Conservation (phyloP, 176 grass and related monocot species). For the Raddia distichophylla region DNA sequence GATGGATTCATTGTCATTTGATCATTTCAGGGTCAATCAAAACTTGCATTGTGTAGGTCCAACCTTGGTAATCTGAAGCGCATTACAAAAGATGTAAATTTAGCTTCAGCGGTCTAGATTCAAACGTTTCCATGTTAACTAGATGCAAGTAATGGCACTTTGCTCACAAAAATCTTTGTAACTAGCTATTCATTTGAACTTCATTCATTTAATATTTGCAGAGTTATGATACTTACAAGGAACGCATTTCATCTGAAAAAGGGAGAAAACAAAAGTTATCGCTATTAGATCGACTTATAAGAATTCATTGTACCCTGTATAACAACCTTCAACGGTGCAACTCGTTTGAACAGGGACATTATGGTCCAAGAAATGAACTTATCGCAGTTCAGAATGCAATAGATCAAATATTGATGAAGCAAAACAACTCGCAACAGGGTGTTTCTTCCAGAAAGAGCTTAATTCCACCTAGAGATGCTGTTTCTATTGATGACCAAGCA, state of each 20-base stretch:
- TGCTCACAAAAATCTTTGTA: not conserved
- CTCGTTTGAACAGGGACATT: not conserved
- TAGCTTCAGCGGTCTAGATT: not conserved
- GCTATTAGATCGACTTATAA: not conserved
- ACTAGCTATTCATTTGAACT: slow-evolving; percentile 21
- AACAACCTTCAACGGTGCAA: not conserved
- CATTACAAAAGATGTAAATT: not conserved
- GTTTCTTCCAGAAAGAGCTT: slow-evolving; percentile 19
- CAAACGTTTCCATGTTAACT: not conserved
- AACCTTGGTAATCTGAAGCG: not conserved
- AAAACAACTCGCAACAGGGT: not conserved
- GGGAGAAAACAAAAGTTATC: slow-evolving; percentile 24
- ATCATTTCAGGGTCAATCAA: not conserved
- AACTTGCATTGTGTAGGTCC: not conserved
- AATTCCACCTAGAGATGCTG: not conserved
- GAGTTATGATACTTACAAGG: slow-evolving; percentile 18
- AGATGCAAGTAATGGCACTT: not conserved
- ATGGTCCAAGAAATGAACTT: not conserved
- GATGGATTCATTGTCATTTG: not conserved
- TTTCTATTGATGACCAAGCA: not conserved
- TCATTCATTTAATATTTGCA: slow-evolving; percentile 31
- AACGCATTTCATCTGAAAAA: slow-evolving; percentile 7
- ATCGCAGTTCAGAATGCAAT: not conserved
- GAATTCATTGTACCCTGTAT: not conserved
- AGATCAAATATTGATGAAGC: not conserved